A percentile compares a stretch with the other conserved stretches of the same genome.
Conservation (phyloP, 371 early-diverging fungal species). For the Haplosporangium sp. region DNA sequence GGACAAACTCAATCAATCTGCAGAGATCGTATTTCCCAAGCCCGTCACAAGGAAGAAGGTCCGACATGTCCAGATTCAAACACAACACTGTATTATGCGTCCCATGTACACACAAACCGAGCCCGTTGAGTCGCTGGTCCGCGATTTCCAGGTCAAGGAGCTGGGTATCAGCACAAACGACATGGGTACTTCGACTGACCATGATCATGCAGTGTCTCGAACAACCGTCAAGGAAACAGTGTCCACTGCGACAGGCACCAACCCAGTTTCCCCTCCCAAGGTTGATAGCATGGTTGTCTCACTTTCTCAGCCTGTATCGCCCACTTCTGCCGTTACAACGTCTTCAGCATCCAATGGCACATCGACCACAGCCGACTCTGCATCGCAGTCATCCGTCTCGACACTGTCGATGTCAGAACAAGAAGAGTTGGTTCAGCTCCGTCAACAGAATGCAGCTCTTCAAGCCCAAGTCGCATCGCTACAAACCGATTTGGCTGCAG, state of each 20-base stretch:
- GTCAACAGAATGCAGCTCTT: constrained; percentile 30
- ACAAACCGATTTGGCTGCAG: constrained; percentile 60
- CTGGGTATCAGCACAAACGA: constrained; percentile 15
- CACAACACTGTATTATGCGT: constrained; percentile 52
- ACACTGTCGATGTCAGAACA: constrained; percentile 5
- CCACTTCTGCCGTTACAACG: constrained; percentile 3
- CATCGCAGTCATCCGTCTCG: background rate
- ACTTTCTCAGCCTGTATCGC: constrained; percentile 14
- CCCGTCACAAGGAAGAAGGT: constrained; percentile 39
- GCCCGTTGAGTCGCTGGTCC: constrained; percentile 17
- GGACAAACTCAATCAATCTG: background rate
- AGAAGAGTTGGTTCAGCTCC: constrained; percentile 35
- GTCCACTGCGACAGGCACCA: too few relatives aligned
- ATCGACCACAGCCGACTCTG: background rate
- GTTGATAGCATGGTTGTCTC: constrained; percentile 23
- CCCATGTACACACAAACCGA: constrained; percentile 50
- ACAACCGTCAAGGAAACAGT: too few relatives aligned
- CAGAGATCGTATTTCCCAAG: constrained; percentile 27
- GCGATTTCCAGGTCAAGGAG: constrained; percentile 21
- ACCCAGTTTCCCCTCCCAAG: background rate
- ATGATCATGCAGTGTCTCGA: constrained; percentile 5
- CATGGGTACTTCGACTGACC: constrained; percentile 21
- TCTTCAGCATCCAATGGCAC: constrained; percentile 5
- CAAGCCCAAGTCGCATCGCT: constrained; percentile 40
- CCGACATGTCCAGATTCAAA: constrained; percentile 55